Evolutionary conservation across 352 stramenopile species (phyloP), one percentile per base, ranked within the genome.

Genomic region (Pythium aphanidermatum): DNA sequence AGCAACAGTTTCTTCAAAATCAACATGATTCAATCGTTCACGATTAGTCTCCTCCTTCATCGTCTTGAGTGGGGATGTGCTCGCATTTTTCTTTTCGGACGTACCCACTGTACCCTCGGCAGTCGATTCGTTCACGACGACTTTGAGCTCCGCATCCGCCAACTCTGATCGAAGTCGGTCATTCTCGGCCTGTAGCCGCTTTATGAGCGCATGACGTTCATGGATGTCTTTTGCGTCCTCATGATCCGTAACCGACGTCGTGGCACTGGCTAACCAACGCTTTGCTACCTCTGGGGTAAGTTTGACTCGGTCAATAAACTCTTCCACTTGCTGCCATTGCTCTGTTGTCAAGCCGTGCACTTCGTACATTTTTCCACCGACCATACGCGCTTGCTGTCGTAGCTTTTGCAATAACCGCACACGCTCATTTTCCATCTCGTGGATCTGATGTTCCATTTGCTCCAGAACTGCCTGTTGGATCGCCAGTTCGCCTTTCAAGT

Each of bases 231-330:
- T n/a, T n/a, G n/a, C n/a, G n/a, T n/a, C n/a, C n/a, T n/a, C n/a
- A n/a, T n/a, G n/a, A n/a, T n/a, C n/a, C n/a, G n/a, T n/a, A n/a
- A n/a, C n/a, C n/a, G n/a, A n/a, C n/a, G n/a, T n/a, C n/a, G n/a
- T n/a, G n/a, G n/a, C n/a, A n/a, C n/a, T n/a, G n/a, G n/a, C n/a
- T n/a, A n/a, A n/a, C n/a, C n/a, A n/a, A 25, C 60, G 56, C 30
- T 70, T 73, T 2, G 68, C 70, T 14, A 83, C 63, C 45, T 86
- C 71, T 1, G 71, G 71, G 0, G 74, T 78, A 26, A 65, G 55
- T 27, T 80, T 78, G 8, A 88, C 60, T 17, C 68, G 58, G 35
- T 84, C 67, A 39, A 90, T 86, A 46, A 86, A 80, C n/a, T 73
- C 67, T 54, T 85, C 68, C 1, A 85, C 72, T 25, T 65, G 54